Evolutionary conservation across 371 early-diverging fungal species (phyloP), one percentile per base, ranked within the genome.

Genomic region (Paraphysoderma sedebokerense): DNA sequence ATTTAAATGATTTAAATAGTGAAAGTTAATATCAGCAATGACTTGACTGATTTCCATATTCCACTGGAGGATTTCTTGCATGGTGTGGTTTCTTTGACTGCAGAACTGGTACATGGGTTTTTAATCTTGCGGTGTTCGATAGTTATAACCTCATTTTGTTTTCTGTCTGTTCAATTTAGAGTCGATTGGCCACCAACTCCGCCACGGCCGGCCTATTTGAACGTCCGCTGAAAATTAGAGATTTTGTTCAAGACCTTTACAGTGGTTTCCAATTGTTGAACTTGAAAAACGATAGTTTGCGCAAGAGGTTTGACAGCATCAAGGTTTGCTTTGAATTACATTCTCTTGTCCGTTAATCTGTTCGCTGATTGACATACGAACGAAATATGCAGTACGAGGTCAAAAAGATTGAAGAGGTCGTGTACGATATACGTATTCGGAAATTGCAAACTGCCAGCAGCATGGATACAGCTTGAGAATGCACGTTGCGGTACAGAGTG

Each of bases 351-450:
- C 46, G 36, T 24, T 27, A 44, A 23, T 41, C 35, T 7, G 5
- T 12, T 36, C 2, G n/a, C 22, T 34, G 23, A 15, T 7, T 47
- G 12, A 19, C 24, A 35, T 15, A 23, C 23, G 28, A 11, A 13
- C n/a, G 13, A 34, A 12, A 34, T n/a, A 13, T 5, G 24, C 41
- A 63, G 62, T 86, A 86, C 53, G 87, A 86, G 53, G 69, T 85
- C 47, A 85, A 86, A 58, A 79, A 79, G 62, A 79, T 84, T 30
- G 83, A 85, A 58, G 82, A 84, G 48, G 75, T 81, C 30, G 82
- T 81, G 15, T 85, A 79, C 55, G 81, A 85, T 55, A 59, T 85
- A 47, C 72, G 74, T 28, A 65, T 85, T 15, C 69, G 85, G 12
- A 74, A 74, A 27, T 61, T 81, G 5, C 45, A 57, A 7, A 29